A percentile compares a stretch with the other conserved stretches of the same genome.
These are phyloP conservation scores for Microstegium vimineum DNA, from an alignment of 176 grass and related monocot species.

Conservation along the genomic window DNA sequence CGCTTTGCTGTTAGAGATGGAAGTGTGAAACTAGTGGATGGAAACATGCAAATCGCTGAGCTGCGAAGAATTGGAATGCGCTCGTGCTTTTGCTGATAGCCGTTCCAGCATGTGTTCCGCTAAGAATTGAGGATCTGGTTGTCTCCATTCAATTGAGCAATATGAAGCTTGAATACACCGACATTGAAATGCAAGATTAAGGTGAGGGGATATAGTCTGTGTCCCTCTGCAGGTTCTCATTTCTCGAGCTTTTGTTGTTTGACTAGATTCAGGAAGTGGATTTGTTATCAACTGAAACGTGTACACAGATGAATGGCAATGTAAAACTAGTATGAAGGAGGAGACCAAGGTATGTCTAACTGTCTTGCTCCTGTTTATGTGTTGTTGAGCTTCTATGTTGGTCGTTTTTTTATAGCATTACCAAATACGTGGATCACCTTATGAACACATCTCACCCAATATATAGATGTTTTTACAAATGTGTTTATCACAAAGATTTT, in stretches of 20 bases:
- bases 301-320: background rate
- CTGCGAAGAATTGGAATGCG: too few species aligned
- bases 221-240: background rate
- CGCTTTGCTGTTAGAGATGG: too few species aligned
- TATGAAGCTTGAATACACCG: conserved; percentile 44
- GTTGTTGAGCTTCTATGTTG: too few species aligned
- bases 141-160: conserved; percentile 48
- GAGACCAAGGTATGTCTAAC: conserved; percentile 30
- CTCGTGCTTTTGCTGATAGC: too few species aligned
- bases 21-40: too few species aligned
- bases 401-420: too few species aligned
- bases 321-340: background rate
- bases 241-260: background rate
- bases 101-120: conserved; percentile 73
- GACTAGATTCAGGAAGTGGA: background rate
- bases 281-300: background rate
- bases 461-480: background rate
- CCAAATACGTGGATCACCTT: background rate
- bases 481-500: background rate
- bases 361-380: background rate
- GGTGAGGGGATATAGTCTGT: background rate
- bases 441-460: background rate
- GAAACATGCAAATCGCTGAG: too few species aligned
- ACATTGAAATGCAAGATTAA: conserved; percentile 79
- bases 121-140: conserved; percentile 75